Evolutionary conservation across 768 basidiomycete species (phyloP), one percentile per base, ranked within the genome.

Genomic region (Inosperma sp.): DNA sequence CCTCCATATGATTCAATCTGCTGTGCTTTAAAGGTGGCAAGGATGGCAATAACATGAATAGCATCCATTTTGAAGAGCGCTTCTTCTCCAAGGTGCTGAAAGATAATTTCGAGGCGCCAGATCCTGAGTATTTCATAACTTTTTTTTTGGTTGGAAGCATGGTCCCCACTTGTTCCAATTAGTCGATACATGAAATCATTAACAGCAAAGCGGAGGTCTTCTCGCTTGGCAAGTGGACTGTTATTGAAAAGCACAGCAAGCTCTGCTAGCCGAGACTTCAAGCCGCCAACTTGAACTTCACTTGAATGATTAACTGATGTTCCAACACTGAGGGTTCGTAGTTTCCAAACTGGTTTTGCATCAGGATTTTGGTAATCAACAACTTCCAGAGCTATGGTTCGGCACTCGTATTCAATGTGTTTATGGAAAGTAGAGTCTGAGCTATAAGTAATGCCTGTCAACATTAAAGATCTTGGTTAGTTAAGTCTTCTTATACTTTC

Each of bases 141-240:
- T 27, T 56, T 55, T 33, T 58, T 59, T 36, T 63, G 53, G 23
- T 59, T 52, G 3, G 56, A 44, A 1, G 57, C 52, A 43, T 63
- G 59, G 46, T 63, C 59, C 1, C 54, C 31, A 33, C 37, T 58
- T 3, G 51, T 52, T 4, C 62, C 62, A 6, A 52, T 21, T 0
- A 55, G 31, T 26, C 48, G 27, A 37, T 42, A 50, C n/a, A 34
- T 34, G 22, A 53, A 30, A 19, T 58, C 53, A 9, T 48, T 36
- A 3, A 34, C 21, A 16, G 7, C 31, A 16, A 56, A 53, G 2
- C 23, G 26, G 6, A 48, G 16, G 16, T 27, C 22, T 21, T 35
- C 27, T 22, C 39, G 5, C 7, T 56, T 45, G 42, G 53, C 57
- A 3, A 56, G 52, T 5, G 55, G 55, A 31, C 58, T 59, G 5